Evolutionary conservation across 2,329 filamentous ascomycete species (phyloP).

Genomic region (Chrysoporthe austroafricana): DNA sequence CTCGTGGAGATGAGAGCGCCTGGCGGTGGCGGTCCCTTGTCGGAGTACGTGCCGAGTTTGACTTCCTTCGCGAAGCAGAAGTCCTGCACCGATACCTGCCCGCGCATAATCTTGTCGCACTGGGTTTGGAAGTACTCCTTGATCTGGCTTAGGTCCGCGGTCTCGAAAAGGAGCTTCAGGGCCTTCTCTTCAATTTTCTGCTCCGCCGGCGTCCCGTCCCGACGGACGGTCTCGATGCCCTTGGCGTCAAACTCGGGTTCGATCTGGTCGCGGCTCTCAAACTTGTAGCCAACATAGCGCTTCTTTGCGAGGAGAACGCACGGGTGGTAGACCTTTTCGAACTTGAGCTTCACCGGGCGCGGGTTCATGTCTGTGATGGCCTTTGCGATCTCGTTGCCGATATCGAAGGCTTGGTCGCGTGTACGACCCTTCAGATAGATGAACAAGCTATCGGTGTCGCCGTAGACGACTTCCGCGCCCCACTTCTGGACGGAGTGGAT

Average conservation of each 20-base stretch:
- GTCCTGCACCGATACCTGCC: constrained; percentile 86
- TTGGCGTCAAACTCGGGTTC: constrained; percentile 95
- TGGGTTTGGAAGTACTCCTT: constrained; percentile 90
- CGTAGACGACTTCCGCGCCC: constrained; percentile 97
- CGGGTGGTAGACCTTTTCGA: constrained; percentile 97
- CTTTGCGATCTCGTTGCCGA: constrained; percentile 89
- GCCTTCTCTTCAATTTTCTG: constrained; percentile 96
- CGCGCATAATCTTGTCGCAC: constrained; percentile 90
- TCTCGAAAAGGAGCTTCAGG: constrained; percentile 86
- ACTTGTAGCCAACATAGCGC: constrained; percentile 97
- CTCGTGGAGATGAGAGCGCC: constrained; percentile 87
- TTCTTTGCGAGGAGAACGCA: constrained; percentile 96
- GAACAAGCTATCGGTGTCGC: constrained; percentile 95
- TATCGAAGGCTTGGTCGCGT: constrained; percentile 84
- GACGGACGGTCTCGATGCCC: constrained; percentile 94
- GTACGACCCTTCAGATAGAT: constrained; percentile 87
- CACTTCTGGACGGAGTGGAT: constrained; percentile 88
- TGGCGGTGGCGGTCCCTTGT: constrained; percentile 77
- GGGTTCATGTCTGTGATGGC: constrained; percentile 90
- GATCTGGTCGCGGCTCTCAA: constrained; percentile 75
- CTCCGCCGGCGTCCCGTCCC: constrained; percentile 92
- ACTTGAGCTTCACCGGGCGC: constrained; percentile 90
- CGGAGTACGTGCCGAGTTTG: constrained; percentile 84
- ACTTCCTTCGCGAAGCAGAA: constrained; percentile 96
- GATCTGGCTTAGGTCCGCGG: constrained; percentile 83